Percentiles rank a stretch among this genome's conserved stretches.
phyloP scores from a whole-genome alignment of 2,329 filamentous ascomycete species.

The Ophiostoma ips region DNA sequence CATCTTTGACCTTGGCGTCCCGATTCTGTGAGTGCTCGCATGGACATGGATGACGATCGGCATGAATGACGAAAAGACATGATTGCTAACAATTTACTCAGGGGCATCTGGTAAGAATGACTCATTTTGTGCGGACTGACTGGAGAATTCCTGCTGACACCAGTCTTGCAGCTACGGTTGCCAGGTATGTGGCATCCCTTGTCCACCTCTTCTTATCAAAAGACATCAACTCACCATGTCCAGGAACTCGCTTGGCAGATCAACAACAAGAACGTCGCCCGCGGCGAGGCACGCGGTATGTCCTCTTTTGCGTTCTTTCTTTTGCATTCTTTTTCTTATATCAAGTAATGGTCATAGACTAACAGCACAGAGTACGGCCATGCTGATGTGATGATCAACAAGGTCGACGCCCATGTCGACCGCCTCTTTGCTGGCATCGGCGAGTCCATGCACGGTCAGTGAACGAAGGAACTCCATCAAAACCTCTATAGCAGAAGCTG shows the following conservation, averaged over 20 bases:
- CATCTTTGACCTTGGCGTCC: conserved; percentile 47
- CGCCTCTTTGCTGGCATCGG: conserved; percentile 65
- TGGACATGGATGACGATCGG: not conserved
- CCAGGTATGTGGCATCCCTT: not conserved
- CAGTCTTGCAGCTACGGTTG: not conserved
- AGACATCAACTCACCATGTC: not conserved
- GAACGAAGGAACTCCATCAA: not conserved
- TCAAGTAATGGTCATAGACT: no score
- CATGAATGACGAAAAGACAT: not conserved
- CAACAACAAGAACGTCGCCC: conserved; percentile 43
- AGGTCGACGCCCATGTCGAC: conserved; percentile 51
- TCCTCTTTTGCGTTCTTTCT: not conserved
- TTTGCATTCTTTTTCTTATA: no score
- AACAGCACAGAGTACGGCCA: conserved; percentile 46
- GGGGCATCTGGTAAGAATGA: conserved; percentile 2
- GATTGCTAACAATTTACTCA: not conserved
- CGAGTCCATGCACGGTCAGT: conserved; percentile 42
- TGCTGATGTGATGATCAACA: conserved; percentile 49
- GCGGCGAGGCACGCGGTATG: conserved; percentile 40
- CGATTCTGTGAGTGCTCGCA: conserved; percentile 18
- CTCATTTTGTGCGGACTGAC: not conserved
- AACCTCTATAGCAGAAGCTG: not conserved
- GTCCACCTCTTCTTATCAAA: not conserved
- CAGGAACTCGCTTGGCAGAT: conserved; percentile 12
- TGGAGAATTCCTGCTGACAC: not conserved